Percentiles rank a stretch among this genome's conserved stretches.
phyloP scores from a whole-genome alignment of 257 asterid species.

The Lavandula angustifolia region DNA sequence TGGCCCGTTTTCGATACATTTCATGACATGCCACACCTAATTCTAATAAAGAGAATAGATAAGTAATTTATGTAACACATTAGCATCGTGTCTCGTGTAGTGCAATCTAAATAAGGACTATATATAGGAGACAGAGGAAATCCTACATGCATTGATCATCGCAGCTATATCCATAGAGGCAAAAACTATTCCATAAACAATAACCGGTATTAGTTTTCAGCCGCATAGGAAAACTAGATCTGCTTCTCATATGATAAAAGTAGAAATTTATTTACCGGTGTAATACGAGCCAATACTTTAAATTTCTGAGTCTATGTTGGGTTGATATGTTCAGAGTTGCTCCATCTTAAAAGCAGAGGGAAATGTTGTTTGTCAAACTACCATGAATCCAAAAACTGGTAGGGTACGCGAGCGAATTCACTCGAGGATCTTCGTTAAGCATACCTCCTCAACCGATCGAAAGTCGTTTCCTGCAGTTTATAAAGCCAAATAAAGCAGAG shows the following conservation, averaged over 20 bases:
- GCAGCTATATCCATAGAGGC: neutral
- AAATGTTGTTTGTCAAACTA: constrained; percentile 26
- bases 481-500: constrained; percentile 4
- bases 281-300: constrained; percentile 33
- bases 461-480: constrained; percentile 73
- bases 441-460: constrained; percentile 64
- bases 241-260: constrained; percentile 38
- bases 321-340: constrained; percentile 20
- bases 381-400: constrained; percentile 43
- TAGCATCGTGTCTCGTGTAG: too few species aligned
- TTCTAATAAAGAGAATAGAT: too few species aligned
- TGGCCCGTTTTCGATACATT: too few species aligned
- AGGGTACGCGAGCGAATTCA: constrained; percentile 36
- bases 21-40: too few species aligned
- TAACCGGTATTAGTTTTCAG: constrained; percentile 30
- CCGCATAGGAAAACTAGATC: constrained; percentile 36
- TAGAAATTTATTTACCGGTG: constrained; percentile 25
- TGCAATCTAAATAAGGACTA: neutral
- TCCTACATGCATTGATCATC: too few species aligned
- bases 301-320: constrained; percentile 27
- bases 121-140: constrained; percentile 3
- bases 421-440: constrained; percentile 33
- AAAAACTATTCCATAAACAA: constrained; percentile 14
- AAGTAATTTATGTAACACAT: too few species aligned
- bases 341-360: constrained; percentile 36